Percentiles rank a stretch among this genome's conserved stretches.
phyloP scores from a whole-genome alignment of 148 eudicot species.

The Fagopyrum esculentum region DNA sequence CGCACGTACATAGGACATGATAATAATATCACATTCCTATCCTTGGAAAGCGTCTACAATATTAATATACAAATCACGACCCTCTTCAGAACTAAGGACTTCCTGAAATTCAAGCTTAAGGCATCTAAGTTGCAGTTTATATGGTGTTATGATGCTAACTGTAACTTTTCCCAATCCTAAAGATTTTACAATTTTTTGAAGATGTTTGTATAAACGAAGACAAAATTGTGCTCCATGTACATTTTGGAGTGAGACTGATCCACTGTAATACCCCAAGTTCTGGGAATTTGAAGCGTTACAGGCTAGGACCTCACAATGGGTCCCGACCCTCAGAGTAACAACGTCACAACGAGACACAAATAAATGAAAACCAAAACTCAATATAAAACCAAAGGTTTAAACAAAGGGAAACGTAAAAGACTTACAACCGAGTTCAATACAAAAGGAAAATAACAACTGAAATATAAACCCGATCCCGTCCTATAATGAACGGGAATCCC shows the following conservation, averaged over 20 bases:
- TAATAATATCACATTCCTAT: conserved; percentile 95
- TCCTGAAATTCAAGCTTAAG: conserved; percentile 93
- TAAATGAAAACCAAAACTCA: too few species aligned
- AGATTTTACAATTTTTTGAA: conserved; percentile 70
- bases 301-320: too few species aligned
- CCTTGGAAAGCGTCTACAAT: conserved; percentile 99
- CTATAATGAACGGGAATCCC: too few species aligned
- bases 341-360: too few species aligned
- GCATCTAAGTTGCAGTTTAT: conserved; percentile 91
- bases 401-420: too few species aligned
- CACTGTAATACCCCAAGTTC: too few species aligned
- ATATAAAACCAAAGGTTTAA: too few species aligned
- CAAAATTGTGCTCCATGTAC: conserved; percentile 90
- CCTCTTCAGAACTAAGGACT: conserved; percentile 73
- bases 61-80: conserved; percentile 82
- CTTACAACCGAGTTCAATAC: too few species aligned
- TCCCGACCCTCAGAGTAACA: too few species aligned
- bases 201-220: conserved; percentile 85
- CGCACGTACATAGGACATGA: conserved; percentile 99
- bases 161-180: conserved; percentile 65
- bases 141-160: conserved; percentile 93
- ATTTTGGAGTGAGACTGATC: conserved; percentile 79
- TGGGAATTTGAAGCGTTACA: too few species aligned
- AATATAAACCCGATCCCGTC: too few species aligned
- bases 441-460: too few species aligned